These are phyloP conservation scores for Singerocomus inundabilis DNA, from an alignment of 1,284 basidiomycete genomes.

Conservation along the genomic window DNA sequence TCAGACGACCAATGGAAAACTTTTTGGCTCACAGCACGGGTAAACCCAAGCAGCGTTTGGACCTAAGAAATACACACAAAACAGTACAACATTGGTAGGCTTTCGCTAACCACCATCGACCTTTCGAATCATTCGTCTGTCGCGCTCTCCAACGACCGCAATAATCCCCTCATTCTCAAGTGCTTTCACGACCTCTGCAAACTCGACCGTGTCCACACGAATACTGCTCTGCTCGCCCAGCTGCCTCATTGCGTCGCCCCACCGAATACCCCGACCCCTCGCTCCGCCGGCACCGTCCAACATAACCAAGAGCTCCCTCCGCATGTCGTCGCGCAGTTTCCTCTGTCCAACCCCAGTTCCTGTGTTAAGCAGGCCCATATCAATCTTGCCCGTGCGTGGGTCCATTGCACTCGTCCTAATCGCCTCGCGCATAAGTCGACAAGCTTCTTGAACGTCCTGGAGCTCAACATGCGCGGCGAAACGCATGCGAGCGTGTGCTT, in stretches of 20 bases:
- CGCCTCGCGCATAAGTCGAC: constrained; percentile 91
- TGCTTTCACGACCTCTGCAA: constrained; percentile 75
- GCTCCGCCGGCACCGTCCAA: constrained; percentile 54
- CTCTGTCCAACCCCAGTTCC: constrained; percentile 87
- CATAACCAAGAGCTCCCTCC: constrained; percentile 70
- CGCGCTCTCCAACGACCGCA: constrained; percentile 84
- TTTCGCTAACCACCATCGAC: constrained; percentile 39
- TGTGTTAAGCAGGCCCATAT: constrained; percentile 94
- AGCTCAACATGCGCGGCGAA: constrained; percentile 84
- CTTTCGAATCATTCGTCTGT: constrained; percentile 74
- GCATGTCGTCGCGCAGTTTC: constrained; percentile 81
- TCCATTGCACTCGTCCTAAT: constrained; percentile 94
- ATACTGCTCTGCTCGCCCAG: constrained; percentile 81
- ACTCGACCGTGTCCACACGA: constrained; percentile 73
- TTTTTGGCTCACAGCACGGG: not conserved
- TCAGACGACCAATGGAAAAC: no score
- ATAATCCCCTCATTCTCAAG: constrained; percentile 82
- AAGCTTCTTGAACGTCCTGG: constrained; percentile 88
- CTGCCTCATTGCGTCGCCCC: constrained; percentile 73
- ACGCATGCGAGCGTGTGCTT: constrained; percentile 96
- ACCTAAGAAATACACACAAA: constrained; percentile 2
- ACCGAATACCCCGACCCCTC: constrained; percentile 69
- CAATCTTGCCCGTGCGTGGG: constrained; percentile 92
- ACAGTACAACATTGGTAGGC: constrained; percentile 5
- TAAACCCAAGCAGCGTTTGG: not conserved